Evolutionary conservation across 371 early-diverging fungal genomes (phyloP).

Genomic region (Batrachochytrium dendrobatidis): DNA sequence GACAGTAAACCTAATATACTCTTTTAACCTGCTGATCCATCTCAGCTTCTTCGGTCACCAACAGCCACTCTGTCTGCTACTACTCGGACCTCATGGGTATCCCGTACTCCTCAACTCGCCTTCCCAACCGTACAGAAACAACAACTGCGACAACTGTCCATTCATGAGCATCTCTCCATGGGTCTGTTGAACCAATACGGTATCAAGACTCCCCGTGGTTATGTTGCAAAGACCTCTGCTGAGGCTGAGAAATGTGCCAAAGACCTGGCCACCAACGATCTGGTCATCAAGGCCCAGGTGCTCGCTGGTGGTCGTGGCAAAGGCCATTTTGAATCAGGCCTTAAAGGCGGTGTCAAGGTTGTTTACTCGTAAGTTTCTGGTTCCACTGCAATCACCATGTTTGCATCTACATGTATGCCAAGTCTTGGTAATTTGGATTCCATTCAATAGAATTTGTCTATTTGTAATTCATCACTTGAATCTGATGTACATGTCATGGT

Average conservation of each 20-base stretch:
- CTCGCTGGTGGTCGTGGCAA: constrained; percentile 98
- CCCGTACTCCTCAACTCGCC: background rate
- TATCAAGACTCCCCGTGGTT: constrained; percentile 82
- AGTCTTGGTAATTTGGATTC: constrained; percentile 6
- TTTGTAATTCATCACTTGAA: background rate
- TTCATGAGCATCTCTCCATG: constrained; percentile 96
- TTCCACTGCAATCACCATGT: no score
- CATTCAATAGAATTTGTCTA: background rate
- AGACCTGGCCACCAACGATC: constrained; percentile 72
- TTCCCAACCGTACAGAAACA: background rate
- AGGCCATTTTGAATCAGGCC: constrained; percentile 86
- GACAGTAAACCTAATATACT: no score
- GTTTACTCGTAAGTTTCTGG: constrained; percentile 74
- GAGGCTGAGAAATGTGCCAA: constrained; percentile 86
- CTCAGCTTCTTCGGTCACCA: no score
- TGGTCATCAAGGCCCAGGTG: constrained; percentile 98
- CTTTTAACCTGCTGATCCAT: no score
- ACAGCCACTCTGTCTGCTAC: no score
- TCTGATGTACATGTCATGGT: background rate
- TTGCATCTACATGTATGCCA: background rate
- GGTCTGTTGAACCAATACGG: constrained; percentile 86
- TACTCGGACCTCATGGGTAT: no score
- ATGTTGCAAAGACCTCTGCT: constrained; percentile 78
- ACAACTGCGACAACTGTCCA: constrained; percentile 58
- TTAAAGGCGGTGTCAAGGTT: constrained; percentile 94